phyloP scores from a whole-genome alignment of 1,284 basidiomycete species.

The Stygiomarasmius scandens region DNA sequence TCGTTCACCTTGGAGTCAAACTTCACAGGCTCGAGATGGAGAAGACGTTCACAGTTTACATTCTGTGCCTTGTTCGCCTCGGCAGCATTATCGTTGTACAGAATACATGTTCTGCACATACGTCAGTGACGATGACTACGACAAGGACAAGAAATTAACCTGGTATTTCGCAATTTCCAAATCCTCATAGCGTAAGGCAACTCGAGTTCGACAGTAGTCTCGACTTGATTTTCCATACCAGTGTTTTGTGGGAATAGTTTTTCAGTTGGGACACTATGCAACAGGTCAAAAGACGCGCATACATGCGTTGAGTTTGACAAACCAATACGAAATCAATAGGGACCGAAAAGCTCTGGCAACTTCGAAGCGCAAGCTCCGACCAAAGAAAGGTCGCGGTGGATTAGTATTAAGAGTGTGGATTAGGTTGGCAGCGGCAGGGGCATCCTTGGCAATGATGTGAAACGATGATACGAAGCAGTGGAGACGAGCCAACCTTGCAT shows the following conservation, averaged over 20 bases:
- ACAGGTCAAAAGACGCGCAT: neutral
- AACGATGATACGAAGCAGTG: conserved; percentile 8
- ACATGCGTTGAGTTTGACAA: conserved; percentile 16
- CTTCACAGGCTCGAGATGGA: conserved; percentile 57
- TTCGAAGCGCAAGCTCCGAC: conserved; percentile 72
- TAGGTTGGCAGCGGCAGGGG: conserved; percentile 57
- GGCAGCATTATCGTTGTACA: conserved; percentile 60
- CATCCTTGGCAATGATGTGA: conserved; percentile 43
- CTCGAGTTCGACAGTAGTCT: conserved; percentile 37
- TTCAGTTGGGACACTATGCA: conserved; percentile 12
- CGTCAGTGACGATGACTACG: neutral
- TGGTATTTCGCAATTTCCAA: conserved; percentile 27
- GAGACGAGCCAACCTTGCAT: conserved; percentile 58
- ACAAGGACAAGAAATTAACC: conserved; percentile 20
- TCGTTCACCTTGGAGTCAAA: conserved; percentile 55
- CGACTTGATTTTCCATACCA: conserved; percentile 24
- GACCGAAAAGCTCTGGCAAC: conserved; percentile 76
- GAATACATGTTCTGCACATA: conserved; percentile 49
- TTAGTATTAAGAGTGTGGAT: conserved; percentile 60
- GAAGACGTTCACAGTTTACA: conserved; percentile 27
- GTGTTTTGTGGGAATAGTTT: conserved; percentile 44
- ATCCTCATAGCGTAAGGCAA: conserved; percentile 60
- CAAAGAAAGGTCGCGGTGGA: conserved; percentile 63
- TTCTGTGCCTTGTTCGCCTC: conserved; percentile 33
- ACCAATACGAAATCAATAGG: conserved; percentile 75